Conservation (phyloP, 1,139 yeast genomes). For the Taiozyma sp. region DNA sequence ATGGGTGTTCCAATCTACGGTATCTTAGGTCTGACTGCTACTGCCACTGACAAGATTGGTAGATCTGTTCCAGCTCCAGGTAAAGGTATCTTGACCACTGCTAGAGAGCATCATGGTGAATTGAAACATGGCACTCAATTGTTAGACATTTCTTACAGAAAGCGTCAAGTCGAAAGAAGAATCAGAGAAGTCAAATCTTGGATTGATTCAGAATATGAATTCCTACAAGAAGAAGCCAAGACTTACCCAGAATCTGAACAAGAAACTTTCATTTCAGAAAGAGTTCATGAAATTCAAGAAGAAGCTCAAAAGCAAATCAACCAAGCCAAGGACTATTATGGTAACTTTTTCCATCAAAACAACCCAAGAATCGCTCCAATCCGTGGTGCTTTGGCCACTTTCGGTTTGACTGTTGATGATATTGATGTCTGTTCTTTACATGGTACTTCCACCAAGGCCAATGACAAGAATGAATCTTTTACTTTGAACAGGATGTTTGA, state of each 20-base stretch:
- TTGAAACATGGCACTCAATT: constrained; percentile 76
- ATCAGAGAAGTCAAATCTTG: constrained; percentile 72
- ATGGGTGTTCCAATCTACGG: constrained; percentile 99
- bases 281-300: constrained; percentile 80
- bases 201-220: constrained; percentile 76
- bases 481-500: constrained; percentile 88
- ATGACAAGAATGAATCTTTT: constrained; percentile 95
- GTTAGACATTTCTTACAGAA: constrained; percentile 89
- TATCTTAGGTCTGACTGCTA: constrained; percentile 87
- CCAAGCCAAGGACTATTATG: constrained; percentile 92
- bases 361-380: constrained; percentile 96
- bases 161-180: constrained; percentile 83
- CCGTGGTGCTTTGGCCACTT: constrained; percentile 94
- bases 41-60: constrained; percentile 98
- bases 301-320: constrained; percentile 83
- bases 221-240: constrained; percentile 66
- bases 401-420: constrained; percentile 89
- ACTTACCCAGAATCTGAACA: constrained; percentile 44
- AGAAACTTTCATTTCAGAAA: constrained; percentile 59
- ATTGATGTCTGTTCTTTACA: constrained; percentile 98
- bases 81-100: constrained; percentile 97
- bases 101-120: constrained; percentile 86
- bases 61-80: constrained; percentile 99
- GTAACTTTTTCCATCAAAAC: constrained; percentile 86
- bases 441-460: constrained; percentile 97